phyloP scores from a whole-genome alignment of 2,329 filamentous ascomycete species.

The Ustulina deusta region DNA sequence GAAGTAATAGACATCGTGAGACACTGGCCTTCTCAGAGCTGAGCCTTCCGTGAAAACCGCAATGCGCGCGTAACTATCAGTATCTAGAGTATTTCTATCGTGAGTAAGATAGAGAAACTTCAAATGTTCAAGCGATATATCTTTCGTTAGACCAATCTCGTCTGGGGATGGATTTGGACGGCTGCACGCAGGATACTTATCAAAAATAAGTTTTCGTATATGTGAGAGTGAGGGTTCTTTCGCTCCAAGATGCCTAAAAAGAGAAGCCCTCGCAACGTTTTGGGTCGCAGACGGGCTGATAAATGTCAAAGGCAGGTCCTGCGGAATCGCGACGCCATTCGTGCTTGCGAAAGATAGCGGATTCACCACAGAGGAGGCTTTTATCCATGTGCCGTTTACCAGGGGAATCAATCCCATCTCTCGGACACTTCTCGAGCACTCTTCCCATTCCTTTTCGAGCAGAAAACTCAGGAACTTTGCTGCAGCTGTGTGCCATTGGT shows the following conservation, averaged over 20 bases:
- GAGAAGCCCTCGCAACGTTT: constrained; percentile 8
- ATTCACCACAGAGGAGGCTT: background rate
- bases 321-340: constrained; percentile 32
- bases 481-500: constrained; percentile 40
- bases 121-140: background rate
- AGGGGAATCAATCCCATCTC: constrained; percentile 41
- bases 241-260: constrained; percentile 15
- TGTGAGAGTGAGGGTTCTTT: constrained; percentile 1
- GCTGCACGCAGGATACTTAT: background rate
- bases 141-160: background rate
- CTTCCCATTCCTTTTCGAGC: constrained; percentile 3
- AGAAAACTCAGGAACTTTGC: constrained; percentile 38
- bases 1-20: background rate
- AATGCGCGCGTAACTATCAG: constrained; percentile 9
- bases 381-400: constrained; percentile 39
- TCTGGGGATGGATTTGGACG: background rate
- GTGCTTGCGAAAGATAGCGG: constrained; percentile 33
- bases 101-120: constrained; percentile 21
- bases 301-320: constrained; percentile 1
- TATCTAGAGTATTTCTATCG: constrained; percentile 12
- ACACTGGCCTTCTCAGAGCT: background rate
- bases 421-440: background rate
- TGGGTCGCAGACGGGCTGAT: constrained; percentile 4
- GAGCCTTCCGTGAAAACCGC: background rate
- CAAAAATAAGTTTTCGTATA: constrained; percentile 16